Evolutionary conservation across 805 yeast species (phyloP), one percentile per base, ranked within the genome.

Genomic region (Starmerella bombi): DNA sequence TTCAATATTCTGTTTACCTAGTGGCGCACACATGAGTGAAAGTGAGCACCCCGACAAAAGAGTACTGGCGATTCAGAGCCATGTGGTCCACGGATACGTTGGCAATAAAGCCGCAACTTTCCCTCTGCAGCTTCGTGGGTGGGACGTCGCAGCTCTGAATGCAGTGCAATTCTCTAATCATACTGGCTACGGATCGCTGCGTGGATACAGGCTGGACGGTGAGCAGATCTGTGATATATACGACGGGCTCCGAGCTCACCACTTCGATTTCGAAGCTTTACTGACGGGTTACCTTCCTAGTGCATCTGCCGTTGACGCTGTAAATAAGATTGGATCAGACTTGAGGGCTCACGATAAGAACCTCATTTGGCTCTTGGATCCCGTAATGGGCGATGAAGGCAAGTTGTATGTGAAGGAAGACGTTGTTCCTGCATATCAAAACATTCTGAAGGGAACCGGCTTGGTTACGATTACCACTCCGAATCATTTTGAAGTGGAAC

Each of bases 31-130:
- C n/a, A n/a, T n/a, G n/a, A n/a, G n/a, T n/a, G n/a, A n/a, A n/a
- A n/a, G n/a, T n/a, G n/a, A n/a, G n/a, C n/a, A n/a, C n/a, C n/a
- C n/a, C n/a, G 49, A 41, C n/a, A 45, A 41, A 16, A 18, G 41
- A 32, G 56, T 68, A 4, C 65, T 80, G 2, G 69, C 81, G 3
- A 66, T 85, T 8, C 88, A 83, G 51, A 83, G 94, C 3, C 96
- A 91, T 59, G 97, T 91, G 1, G 85, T 75, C 2, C 97, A 88
- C 57, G 98, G 98, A 2, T 80, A 83, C 53, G 98, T 91, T 2
- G 98, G 98, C 1, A 85, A 85, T 58, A 72, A 77, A 42, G 94
- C 95, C 0, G 82, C 91, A 1, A 80, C 88, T 2, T 81, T 91
- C 56, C 95, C 97, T 0, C 62, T 88, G 18, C 96, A 88, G 55